These are phyloP conservation scores for Camelina neglecta DNA, from an alignment of 345 rosid species.

Conservation along the genomic window DNA sequence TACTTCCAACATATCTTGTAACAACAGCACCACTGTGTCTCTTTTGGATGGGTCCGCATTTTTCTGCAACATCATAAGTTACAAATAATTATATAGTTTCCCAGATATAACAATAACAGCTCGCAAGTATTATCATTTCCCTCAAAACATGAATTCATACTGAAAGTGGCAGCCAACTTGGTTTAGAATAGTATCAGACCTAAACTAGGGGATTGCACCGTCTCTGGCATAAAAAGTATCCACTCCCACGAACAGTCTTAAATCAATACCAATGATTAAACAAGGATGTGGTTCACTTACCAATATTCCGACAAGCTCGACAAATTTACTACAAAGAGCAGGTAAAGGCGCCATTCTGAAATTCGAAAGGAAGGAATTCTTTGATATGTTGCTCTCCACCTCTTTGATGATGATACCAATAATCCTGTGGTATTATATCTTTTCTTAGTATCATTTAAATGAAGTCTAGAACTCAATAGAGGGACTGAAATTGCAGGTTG, in stretches of 20 bases:
- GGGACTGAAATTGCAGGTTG: constrained; percentile 11
- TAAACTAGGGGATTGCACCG: background rate
- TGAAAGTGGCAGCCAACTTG: constrained; percentile 18
- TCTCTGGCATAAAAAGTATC: constrained; percentile 16
- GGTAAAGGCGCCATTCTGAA: constrained; percentile 89
- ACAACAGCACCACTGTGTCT: constrained; percentile 76
- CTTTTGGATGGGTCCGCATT: constrained; percentile 73
- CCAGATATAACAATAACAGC: constrained; percentile 12
- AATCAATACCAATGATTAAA: constrained; percentile 13
- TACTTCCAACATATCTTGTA: constrained; percentile 96
- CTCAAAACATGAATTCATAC: constrained; percentile 15
- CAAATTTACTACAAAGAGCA: constrained; percentile 72
- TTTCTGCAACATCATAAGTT: constrained; percentile 65
- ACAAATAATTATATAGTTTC: constrained; percentile 16
- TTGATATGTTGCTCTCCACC: constrained; percentile 82
- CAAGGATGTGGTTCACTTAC: constrained; percentile 53
- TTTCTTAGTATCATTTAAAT: constrained; percentile 27
- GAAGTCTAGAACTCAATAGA: constrained; percentile 4
- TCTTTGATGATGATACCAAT: constrained; percentile 89
- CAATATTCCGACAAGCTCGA: constrained; percentile 86
- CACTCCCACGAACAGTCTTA: background rate
- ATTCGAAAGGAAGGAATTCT: constrained; percentile 80
- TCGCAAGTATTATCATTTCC: constrained; percentile 13
- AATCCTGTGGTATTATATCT: constrained; percentile 58
- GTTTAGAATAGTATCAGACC: constrained; percentile 5